Conservation (phyloP, 1,284 basidiomycete species). For the Apiotrichum laibachii region DNA sequence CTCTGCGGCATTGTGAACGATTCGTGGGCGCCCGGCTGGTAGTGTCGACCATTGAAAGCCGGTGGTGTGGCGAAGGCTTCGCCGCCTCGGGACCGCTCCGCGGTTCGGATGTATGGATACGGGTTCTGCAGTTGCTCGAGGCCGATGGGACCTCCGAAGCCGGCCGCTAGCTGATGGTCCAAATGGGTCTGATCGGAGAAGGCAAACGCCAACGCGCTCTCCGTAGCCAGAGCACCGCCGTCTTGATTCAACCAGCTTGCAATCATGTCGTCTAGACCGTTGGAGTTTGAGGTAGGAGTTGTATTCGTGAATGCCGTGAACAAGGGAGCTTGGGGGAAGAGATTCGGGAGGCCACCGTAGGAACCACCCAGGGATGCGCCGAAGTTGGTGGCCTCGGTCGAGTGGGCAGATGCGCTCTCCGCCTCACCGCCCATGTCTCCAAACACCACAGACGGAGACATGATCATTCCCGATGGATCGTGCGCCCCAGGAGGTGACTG, state of each 20-base stretch:
- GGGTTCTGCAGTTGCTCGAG: background rate
- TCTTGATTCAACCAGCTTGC: conserved; percentile 13
- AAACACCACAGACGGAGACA: background rate
- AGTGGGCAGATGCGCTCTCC: background rate
- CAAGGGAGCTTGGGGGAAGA: conserved; percentile 1
- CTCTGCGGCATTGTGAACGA: background rate
- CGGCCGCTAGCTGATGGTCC: background rate
- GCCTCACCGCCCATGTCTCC: background rate
- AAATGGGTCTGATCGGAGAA: conserved; percentile 8
- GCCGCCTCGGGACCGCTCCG: background rate
- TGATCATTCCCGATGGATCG: background rate
- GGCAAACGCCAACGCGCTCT: conserved; percentile 8
- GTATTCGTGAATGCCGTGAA: background rate
- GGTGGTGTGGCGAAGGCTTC: background rate
- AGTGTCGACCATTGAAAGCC: no score
- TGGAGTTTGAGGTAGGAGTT: background rate
- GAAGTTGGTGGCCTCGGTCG: background rate
- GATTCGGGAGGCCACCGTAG: background rate
- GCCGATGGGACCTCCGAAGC: background rate
- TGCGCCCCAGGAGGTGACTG: no score
- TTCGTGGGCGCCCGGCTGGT: background rate
- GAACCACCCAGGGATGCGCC: background rate
- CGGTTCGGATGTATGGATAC: background rate
- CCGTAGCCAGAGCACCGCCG: conserved; percentile 5
- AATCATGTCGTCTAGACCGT: conserved; percentile 10